Evolutionary conservation across 2,329 filamentous ascomycete genomes (phyloP).

Genomic region (Eutypella sp.): DNA sequence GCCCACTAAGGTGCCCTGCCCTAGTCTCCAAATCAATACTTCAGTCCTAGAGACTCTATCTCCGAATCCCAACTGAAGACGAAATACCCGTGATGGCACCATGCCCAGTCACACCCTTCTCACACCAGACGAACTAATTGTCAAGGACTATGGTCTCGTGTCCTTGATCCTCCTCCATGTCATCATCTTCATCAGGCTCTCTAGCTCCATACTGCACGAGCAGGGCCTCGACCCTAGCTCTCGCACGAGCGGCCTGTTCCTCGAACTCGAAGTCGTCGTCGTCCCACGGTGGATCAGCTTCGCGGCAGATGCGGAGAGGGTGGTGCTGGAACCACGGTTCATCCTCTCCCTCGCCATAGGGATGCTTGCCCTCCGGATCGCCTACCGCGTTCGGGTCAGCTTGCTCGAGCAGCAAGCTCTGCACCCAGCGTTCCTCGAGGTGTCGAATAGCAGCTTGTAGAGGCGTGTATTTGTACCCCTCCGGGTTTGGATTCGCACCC

Average conservation of each 20-base stretch:
- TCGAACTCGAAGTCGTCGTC: conserved; percentile 1
- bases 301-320: conserved; percentile 12
- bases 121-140: too few relatives aligned
- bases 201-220: conserved; percentile 11
- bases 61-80: too few relatives aligned
- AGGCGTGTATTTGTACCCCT: conserved; percentile 11
- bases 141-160: too few relatives aligned
- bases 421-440: conserved; percentile 16
- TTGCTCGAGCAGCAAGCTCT: conserved; percentile 11
- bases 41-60: too few relatives aligned
- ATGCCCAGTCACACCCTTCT: too few relatives aligned
- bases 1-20: too few relatives aligned
- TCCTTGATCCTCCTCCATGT: neutral
- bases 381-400: conserved; percentile 12
- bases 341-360: conserved; percentile 1
- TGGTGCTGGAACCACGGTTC: conserved; percentile 5
- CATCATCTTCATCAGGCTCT: neutral
- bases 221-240: conserved; percentile 6
- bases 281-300: conserved; percentile 1
- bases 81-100: too few relatives aligned
- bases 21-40: too few relatives aligned
- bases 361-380: conserved; percentile 7
- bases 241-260: conserved; percentile 4
- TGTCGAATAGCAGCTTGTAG: conserved; percentile 12
- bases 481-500: conserved; percentile 15